Conservation (phyloP, 805 yeast species). For the Pichia manshurica region DNA sequence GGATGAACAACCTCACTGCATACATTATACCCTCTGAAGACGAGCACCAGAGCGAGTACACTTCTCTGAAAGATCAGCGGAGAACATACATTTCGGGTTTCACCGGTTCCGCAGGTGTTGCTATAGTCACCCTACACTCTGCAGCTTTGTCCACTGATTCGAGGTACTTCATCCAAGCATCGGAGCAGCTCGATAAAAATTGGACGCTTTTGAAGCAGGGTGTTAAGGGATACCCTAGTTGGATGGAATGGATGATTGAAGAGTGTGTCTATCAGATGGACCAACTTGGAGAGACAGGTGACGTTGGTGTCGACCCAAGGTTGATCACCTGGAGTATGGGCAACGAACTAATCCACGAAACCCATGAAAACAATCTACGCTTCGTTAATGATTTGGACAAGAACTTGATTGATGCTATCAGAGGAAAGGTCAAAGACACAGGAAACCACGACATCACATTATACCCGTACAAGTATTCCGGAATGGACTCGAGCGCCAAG, state of each 20-base stretch:
- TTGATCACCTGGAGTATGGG: conserved; percentile 52
- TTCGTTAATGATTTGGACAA: conserved; percentile 43
- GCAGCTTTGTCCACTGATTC: conserved; percentile 93
- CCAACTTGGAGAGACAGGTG: conserved; percentile 17
- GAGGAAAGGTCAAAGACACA: conserved; percentile 15
- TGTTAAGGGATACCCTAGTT: conserved; percentile 46
- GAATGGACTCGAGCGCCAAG: conserved; percentile 36
- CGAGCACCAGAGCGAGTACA: conserved; percentile 90
- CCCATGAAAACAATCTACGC: conserved; percentile 34
- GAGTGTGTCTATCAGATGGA: conserved; percentile 32
- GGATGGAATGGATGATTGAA: conserved; percentile 75
- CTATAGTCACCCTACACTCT: conserved; percentile 61
- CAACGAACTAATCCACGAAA: conserved; percentile 32
- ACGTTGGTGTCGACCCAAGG: conserved; percentile 80
- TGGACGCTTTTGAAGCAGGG: conserved; percentile 86
- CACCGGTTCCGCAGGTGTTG: conserved; percentile 91
- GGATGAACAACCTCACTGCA: conserved; percentile 25
- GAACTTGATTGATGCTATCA: conserved; percentile 73
- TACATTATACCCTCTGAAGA: conserved; percentile 71
- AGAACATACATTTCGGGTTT: conserved; percentile 81
- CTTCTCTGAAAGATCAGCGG: conserved; percentile 73
- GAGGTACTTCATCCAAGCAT: conserved; percentile 88
- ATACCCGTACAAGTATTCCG: conserved; percentile 37
- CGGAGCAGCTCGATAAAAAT: conserved; percentile 66
- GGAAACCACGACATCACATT: conserved; percentile 26